Evolutionary conservation across 768 basidiomycete genomes (phyloP).

Genomic region (Kwoniella sp.): DNA sequence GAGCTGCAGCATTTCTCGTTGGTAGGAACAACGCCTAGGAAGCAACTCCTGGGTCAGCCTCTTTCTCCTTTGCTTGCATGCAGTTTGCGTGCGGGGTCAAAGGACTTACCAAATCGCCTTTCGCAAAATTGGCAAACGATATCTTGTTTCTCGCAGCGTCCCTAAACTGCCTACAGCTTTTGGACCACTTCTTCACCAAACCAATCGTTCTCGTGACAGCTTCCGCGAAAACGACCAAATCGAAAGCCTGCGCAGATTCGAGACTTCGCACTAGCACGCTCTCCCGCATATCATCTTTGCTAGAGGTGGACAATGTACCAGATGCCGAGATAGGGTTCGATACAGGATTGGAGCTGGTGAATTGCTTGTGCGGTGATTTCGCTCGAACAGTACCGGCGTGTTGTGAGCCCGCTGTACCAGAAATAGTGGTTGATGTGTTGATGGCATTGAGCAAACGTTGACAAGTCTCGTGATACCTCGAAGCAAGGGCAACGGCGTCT

Average conservation of each 20-base stretch:
- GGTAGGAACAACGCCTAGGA: slow-evolving; percentile 80
- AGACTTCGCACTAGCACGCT: slow-evolving; percentile 37
- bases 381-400: not conserved
- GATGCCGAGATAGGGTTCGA: slow-evolving; percentile 1
- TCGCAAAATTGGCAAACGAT: slow-evolving; percentile 90
- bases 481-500: slow-evolving; percentile 50
- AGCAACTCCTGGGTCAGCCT: no score
- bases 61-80: no score
- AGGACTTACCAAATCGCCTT: slow-evolving; percentile 71
- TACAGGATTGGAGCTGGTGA: slow-evolving; percentile 7
- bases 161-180: slow-evolving; percentile 91
- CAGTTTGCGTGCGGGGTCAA: no score
- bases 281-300: slow-evolving; percentile 34
- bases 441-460: slow-evolving; percentile 46
- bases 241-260: slow-evolving; percentile 60
- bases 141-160: slow-evolving; percentile 97
- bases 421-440: slow-evolving; percentile 50
- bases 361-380: slow-evolving; percentile 1
- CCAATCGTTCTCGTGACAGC: slow-evolving; percentile 75
- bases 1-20: slow-evolving; percentile 87
- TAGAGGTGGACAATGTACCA: not conserved
- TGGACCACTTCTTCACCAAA: slow-evolving; percentile 86
- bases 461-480: slow-evolving; percentile 52
- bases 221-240: slow-evolving; percentile 82
- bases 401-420: slow-evolving; percentile 28